Evolutionary conservation across 2,329 filamentous ascomycete genomes (phyloP).

Genomic region (Ophiostoma montium): DNA sequence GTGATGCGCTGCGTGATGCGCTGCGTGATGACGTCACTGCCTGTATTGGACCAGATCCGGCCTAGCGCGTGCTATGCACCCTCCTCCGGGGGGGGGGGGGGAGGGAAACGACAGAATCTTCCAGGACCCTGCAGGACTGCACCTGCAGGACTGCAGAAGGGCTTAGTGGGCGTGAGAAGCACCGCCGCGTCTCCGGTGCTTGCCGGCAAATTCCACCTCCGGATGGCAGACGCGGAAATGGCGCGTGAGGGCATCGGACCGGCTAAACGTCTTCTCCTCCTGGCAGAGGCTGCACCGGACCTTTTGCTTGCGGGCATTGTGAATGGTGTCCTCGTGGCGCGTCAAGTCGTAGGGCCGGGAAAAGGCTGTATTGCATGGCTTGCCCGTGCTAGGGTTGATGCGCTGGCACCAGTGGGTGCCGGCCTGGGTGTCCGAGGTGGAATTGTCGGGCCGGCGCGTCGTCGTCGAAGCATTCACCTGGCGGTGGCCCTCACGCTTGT

Average conservation of each 20-base stretch:
- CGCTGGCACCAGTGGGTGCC: slow-evolving; percentile 88
- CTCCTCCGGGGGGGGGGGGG: no score
- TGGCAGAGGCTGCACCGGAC: slow-evolving; percentile 85
- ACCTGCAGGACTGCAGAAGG: no score
- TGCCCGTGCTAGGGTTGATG: slow-evolving; percentile 88
- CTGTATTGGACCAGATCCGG: no score
- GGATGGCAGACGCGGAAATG: slow-evolving; percentile 94
- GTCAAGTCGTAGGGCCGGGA: slow-evolving; percentile 94
- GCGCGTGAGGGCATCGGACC: slow-evolving; percentile 83
- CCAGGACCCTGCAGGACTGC: no score
- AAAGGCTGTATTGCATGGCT: slow-evolving; percentile 88
- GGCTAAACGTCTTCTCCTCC: slow-evolving; percentile 93
- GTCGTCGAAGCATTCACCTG: slow-evolving; percentile 45
- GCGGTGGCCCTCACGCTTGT: slow-evolving; percentile 87
- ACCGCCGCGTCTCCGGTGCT: slow-evolving; percentile 27
- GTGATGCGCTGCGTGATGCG: no score
- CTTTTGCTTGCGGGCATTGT: slow-evolving; percentile 89
- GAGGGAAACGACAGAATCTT: no score
- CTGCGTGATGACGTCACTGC: no score
- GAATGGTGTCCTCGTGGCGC: slow-evolving; percentile 91
- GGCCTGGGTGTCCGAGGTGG: slow-evolving; percentile 60
- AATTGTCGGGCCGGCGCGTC: slow-evolving; percentile 19
- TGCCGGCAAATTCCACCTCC: slow-evolving; percentile 67
- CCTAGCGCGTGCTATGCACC: no score
- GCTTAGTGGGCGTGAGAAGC: not conserved